phyloP scores from a whole-genome alignment of 2,329 filamentous ascomycete genomes.

The Penicillium sp. region DNA sequence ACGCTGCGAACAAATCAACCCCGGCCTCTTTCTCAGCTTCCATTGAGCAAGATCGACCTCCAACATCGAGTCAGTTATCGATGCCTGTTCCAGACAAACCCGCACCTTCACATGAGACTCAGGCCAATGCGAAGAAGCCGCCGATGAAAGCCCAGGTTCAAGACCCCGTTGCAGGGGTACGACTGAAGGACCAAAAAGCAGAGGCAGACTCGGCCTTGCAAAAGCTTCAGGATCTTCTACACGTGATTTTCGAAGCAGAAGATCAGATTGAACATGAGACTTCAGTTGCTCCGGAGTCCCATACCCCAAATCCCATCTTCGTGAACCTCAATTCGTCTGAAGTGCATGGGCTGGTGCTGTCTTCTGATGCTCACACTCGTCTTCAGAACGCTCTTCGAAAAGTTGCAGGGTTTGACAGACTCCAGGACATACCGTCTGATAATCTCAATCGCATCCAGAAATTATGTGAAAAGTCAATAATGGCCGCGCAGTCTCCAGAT shows the following conservation, averaged over 20 bases:
- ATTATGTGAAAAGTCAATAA: conserved; percentile 71
- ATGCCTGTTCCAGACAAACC: conserved; percentile 49
- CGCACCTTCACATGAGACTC: conserved; percentile 38
- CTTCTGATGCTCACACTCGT: conserved; percentile 62
- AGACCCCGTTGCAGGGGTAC: conserved; percentile 57
- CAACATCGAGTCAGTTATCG: conserved; percentile 38
- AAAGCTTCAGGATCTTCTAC: conserved; percentile 65
- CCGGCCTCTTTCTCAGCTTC: conserved; percentile 43
- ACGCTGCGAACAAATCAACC: conserved; percentile 41
- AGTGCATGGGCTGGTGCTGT: conserved; percentile 52
- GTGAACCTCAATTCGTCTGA: conserved; percentile 33
- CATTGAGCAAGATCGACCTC: conserved; percentile 21
- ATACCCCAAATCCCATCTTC: conserved; percentile 54
- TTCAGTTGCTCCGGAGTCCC: conserved; percentile 36
- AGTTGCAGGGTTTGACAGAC: conserved; percentile 64
- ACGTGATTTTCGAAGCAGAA: conserved; percentile 73
- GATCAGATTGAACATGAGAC: conserved; percentile 61
- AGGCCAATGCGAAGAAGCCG: conserved; percentile 36
- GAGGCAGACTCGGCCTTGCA: conserved; percentile 71
- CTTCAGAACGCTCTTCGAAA: conserved; percentile 71
- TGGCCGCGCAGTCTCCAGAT: conserved; percentile 62
- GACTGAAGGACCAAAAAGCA: conserved; percentile 70
- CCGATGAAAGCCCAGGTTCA: conserved; percentile 56
- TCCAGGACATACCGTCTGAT: conserved; percentile 69
- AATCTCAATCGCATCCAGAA: conserved; percentile 71